Evolutionary conservation across 208 protist genomes (phyloP), one percentile per base, ranked within the genome.

Genomic region (Trypanosoma boissoni): DNA sequence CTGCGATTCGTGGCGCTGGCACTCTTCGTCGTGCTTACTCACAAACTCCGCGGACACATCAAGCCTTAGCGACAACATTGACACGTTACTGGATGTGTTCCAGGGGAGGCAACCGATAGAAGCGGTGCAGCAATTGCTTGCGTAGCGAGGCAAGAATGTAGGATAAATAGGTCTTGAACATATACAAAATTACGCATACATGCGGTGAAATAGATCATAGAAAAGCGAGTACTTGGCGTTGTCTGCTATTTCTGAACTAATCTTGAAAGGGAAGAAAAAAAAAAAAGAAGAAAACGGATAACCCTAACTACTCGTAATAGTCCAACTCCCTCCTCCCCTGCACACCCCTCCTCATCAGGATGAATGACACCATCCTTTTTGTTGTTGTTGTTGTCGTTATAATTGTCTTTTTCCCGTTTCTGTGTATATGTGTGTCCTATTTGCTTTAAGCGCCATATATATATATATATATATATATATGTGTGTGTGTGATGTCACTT

Each of bases 71-170:
- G 44, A 59, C 32, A 52, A 67, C 21, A 43, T 67, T 26, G 43
- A 59, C 14, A 23, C 59, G 14, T 43, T 67, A 5, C 10, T 67
- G 21, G 51, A 67, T 24, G 23, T 67, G 3, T 67, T 67, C 44
- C 31, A 59, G 37, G 61, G 61, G 28, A 50, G 37, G 4, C 20
- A 59, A 41, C 52, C 61, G 14, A 8, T 24, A 16, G 26, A 58
- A 9, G 52, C 8, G 3, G 52, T 67, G 24, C 39, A 36, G 23
- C 37, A 31, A 46, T 21, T 67, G 20, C n/a, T 59, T 9, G 21
- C 18, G 16, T 66, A 29, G 48, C 16, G 28, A 42, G 23, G 6
- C 6, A 16, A 39, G 6, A 39, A 39, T 39, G 34, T 39, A 12
- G 12, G 6, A 12, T 39, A 12, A 39, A 39, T 39, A 39, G 6